Evolutionary conservation across 148 eudicot genomes (phyloP).

Genomic region (Cornus florida): DNA sequence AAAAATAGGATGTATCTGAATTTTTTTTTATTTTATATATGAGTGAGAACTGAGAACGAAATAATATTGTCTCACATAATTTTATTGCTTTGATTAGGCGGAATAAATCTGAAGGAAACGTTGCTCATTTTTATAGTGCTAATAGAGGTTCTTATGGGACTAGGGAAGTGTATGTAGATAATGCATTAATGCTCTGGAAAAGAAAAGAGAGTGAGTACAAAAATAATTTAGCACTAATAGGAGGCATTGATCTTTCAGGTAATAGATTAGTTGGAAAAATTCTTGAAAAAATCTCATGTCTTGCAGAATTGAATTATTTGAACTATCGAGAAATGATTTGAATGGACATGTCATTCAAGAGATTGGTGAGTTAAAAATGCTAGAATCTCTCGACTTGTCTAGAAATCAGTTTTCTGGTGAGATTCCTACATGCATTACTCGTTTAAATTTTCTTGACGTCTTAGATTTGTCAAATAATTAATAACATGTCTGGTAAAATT

Average conservation of each 20-base stretch:
- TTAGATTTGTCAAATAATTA: conserved; percentile 37
- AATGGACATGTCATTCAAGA: conserved; percentile 25
- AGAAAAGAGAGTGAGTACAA: conserved; percentile 17
- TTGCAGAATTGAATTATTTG: conserved; percentile 19
- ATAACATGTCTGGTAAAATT: conserved; percentile 32
- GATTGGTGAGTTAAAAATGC: conserved; percentile 23
- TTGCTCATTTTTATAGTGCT: too few relatives aligned
- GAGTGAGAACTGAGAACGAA: too few relatives aligned
- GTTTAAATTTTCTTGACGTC: conserved; percentile 18
- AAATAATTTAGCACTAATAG: conserved; percentile 17
- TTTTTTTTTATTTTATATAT: too few relatives aligned
- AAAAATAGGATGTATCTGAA: too few relatives aligned
- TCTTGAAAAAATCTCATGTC: conserved; percentile 22
- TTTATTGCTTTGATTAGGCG: conserved; percentile 2
- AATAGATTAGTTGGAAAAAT: conserved; percentile 29
- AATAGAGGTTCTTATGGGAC: too few relatives aligned
- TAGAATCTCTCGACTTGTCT: conserved; percentile 36
- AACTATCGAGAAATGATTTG: conserved; percentile 38
- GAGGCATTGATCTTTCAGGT: conserved; percentile 36
- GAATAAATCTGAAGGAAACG: too few relatives aligned
- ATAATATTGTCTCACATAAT: background rate
- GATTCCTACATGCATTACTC: conserved; percentile 32
- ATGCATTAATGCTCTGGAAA: conserved; percentile 16
- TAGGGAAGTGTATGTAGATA: background rate
- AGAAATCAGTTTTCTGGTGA: conserved; percentile 28